phyloP scores from a whole-genome alignment of 2,329 filamentous ascomycete species.

The Stromatinia cepivora region DNA sequence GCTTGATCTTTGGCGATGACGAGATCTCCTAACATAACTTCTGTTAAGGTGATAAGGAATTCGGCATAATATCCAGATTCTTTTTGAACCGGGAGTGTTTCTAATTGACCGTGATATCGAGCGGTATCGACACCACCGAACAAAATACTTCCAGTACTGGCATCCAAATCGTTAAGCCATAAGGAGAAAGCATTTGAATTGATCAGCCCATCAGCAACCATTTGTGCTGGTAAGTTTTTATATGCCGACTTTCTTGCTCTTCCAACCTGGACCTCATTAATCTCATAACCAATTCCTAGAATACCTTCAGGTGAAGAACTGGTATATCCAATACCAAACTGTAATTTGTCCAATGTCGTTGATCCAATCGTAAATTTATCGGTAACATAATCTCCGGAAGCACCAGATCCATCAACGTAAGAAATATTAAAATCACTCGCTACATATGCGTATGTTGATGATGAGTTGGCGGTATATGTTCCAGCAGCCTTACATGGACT shows the following conservation, averaged over 20 bases:
- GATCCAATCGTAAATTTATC: constrained; percentile 67
- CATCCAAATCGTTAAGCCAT: constrained; percentile 71
- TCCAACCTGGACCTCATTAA: constrained; percentile 74
- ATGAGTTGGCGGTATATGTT: constrained; percentile 68
- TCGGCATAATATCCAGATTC: constrained; percentile 55
- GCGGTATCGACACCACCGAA: constrained; percentile 73
- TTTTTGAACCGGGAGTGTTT: constrained; percentile 66
- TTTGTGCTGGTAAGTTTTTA: constrained; percentile 66
- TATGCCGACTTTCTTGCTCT: constrained; percentile 57
- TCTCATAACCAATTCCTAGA: constrained; percentile 77
- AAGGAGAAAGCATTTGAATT: constrained; percentile 69
- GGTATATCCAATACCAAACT: constrained; percentile 72
- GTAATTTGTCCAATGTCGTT: constrained; percentile 55
- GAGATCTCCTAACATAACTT: constrained; percentile 49
- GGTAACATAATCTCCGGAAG: constrained; percentile 75
- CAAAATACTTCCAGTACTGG: constrained; percentile 65
- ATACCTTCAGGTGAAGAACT: constrained; percentile 68
- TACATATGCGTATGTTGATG: constrained; percentile 74
- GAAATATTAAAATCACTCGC: constrained; percentile 81
- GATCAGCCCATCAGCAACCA: constrained; percentile 62
- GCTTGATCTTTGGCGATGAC: constrained; percentile 51
- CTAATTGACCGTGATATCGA: constrained; percentile 62
- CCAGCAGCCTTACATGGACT: constrained; percentile 61
- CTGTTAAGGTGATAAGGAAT: constrained; percentile 69
- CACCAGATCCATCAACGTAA: constrained; percentile 79